These are phyloP conservation scores for Paracorniculantispora psalliotae DNA, from an alignment of 2,329 filamentous ascomycete species.

Conservation along the genomic window DNA sequence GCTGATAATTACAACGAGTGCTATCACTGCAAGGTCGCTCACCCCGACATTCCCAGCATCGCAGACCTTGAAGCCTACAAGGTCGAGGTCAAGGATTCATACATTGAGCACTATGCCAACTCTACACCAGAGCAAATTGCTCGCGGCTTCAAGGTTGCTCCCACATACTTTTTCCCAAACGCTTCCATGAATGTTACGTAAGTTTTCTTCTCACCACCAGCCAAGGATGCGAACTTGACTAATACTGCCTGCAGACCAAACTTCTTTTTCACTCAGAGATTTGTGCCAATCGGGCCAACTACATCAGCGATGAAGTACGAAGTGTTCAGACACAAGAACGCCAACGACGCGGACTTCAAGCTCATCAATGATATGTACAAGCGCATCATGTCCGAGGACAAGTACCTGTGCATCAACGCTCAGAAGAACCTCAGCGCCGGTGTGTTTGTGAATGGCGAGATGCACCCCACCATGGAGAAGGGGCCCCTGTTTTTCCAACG, in stretches of 20 bases:
- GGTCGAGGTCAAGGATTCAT: slow-evolving; percentile 42
- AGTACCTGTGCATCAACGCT: slow-evolving; percentile 53
- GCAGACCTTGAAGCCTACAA: slow-evolving; percentile 52
- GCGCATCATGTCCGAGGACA: slow-evolving; percentile 61
- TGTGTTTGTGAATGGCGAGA: slow-evolving; percentile 57
- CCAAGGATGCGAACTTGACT: neutral
- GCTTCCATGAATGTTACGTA: slow-evolving; percentile 46
- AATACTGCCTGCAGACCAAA: slow-evolving; percentile 38
- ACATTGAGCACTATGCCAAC: slow-evolving; percentile 47
- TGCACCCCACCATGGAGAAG: slow-evolving; percentile 58
- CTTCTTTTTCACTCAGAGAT: slow-evolving; percentile 61
- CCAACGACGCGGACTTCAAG: slow-evolving; percentile 53
- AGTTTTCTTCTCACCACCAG: slow-evolving; percentile 20
- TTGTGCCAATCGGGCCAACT: slow-evolving; percentile 49
- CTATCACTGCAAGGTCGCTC: slow-evolving; percentile 57
- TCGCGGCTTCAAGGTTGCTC: slow-evolving; percentile 39
- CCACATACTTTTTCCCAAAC: slow-evolving; percentile 48
- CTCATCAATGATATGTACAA: slow-evolving; percentile 56
- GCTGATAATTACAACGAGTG: slow-evolving; percentile 64
- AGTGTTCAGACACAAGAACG: slow-evolving; percentile 57
- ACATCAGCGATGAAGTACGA: slow-evolving; percentile 56
- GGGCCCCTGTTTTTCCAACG: slow-evolving; percentile 54
- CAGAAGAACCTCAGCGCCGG: slow-evolving; percentile 58
- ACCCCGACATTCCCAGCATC: slow-evolving; percentile 53
- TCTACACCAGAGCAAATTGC: slow-evolving; percentile 44